Conservation (phyloP, 345 rosid species). For the Microcos paniculata region DNA sequence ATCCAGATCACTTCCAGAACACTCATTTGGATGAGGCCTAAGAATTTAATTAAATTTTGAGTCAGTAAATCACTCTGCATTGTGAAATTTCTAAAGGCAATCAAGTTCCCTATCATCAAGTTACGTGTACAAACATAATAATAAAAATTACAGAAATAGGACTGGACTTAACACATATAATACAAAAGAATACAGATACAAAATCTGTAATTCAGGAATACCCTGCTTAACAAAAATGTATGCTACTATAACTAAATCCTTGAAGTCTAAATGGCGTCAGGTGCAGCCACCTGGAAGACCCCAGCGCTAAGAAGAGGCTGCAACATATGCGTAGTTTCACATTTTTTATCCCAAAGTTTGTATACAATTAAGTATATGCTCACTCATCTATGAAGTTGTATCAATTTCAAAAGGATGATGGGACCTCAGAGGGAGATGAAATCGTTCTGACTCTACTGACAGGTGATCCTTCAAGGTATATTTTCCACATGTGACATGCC, state of each 20-base stretch:
- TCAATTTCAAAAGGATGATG: neutral
- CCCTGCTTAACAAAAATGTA: neutral
- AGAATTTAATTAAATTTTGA: neutral
- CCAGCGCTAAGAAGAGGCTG: neutral
- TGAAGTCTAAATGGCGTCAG: neutral
- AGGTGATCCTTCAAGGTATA: neutral
- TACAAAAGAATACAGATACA: neutral
- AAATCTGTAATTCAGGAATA: neutral
- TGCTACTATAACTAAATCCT: neutral
- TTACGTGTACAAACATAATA: neutral
- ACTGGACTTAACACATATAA: neutral
- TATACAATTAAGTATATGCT: neutral
- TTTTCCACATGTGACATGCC: neutral
- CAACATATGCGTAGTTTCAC: neutral
- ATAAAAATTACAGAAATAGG: neutral
- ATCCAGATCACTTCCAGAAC: slow-evolving; percentile 45
- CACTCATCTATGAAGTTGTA: neutral
- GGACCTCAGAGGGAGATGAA: too few relatives aligned
- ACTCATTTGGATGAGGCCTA: slow-evolving; percentile 42
- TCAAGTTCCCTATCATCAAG: neutral
- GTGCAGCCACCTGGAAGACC: neutral
- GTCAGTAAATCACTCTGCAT: neutral
- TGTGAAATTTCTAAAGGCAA: neutral
- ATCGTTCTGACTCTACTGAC: neutral
- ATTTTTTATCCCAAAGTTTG: neutral